Conservation (phyloP, 1,284 basidiomycete species). For the Mycena citricolor region DNA sequence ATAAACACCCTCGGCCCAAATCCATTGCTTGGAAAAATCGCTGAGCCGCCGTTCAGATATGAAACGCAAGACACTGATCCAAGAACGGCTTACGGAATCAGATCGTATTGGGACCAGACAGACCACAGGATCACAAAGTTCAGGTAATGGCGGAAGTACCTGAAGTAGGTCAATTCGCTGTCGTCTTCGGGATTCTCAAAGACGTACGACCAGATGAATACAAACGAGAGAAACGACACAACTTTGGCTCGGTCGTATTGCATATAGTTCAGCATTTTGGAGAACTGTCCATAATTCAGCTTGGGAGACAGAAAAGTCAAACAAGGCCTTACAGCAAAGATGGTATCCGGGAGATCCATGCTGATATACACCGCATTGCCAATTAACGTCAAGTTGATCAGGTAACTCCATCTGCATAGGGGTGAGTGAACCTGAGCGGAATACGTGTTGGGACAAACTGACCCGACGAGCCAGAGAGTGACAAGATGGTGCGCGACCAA, state of each 20-base stretch:
- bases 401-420: slow-evolving; percentile 77
- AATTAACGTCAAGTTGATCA: slow-evolving; percentile 79
- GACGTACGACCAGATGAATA: slow-evolving; percentile 83
- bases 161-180: slow-evolving; percentile 32
- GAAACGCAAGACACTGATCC: not conserved
- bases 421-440: not conserved
- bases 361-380: slow-evolving; percentile 95
- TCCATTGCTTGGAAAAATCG: slow-evolving; percentile 57
- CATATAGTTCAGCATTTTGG: slow-evolving; percentile 88
- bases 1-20: slow-evolving; percentile 66
- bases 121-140: slow-evolving; percentile 88
- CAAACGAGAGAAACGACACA: slow-evolving; percentile 67
- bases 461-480: slow-evolving; percentile 87
- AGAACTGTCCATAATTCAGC: slow-evolving; percentile 47
- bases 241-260: slow-evolving; percentile 64
- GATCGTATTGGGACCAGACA: slow-evolving; percentile 78
- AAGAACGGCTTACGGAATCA: slow-evolving; percentile 68
- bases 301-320: not conserved
- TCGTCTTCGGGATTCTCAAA: not conserved
- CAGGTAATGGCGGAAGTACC: slow-evolving; percentile 94
- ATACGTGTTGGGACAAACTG: not conserved
- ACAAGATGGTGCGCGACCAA: slow-evolving; percentile 89
- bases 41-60: slow-evolving; percentile 35
- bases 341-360: slow-evolving; percentile 95
- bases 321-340: slow-evolving; percentile 70